Evolutionary conservation across 2,329 filamentous ascomycete species (phyloP).

Genomic region (Fusarium oxysporum): DNA sequence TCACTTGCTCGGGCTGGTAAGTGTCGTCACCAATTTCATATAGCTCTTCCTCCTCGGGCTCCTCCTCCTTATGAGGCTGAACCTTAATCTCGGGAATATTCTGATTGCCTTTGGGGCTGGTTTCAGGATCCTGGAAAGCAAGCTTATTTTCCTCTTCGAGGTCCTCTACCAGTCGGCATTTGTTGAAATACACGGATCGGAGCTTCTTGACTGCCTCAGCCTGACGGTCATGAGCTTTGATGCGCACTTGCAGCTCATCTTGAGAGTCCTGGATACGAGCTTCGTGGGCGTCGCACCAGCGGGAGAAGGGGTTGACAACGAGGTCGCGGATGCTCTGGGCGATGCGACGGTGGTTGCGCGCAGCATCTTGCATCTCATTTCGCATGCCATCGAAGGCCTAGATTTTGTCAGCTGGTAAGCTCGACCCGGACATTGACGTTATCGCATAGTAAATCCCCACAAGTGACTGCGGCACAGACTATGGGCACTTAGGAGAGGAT

Average conservation of each 20-base stretch:
- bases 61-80: conserved; percentile 71
- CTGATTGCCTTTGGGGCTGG: conserved; percentile 70
- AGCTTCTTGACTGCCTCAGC: conserved; percentile 91
- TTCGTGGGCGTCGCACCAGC: conserved; percentile 97
- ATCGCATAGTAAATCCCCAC: conserved; percentile 8
- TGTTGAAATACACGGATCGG: conserved; percentile 97
- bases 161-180: conserved; percentile 95
- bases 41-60: conserved; percentile 82
- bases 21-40: conserved; percentile 92
- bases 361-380: conserved; percentile 89
- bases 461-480: conserved; percentile 1
- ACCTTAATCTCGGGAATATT: conserved; percentile 89
- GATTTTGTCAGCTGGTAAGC: conserved; percentile 32
- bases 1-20: conserved; percentile 87
- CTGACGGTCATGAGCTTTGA: conserved; percentile 94
- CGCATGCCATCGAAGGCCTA: conserved; percentile 95
- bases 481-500: background rate
- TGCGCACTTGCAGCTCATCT: conserved; percentile 89
- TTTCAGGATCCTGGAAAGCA: conserved; percentile 89
- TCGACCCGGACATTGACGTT: background rate
- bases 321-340: conserved; percentile 96
- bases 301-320: conserved; percentile 91
- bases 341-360: conserved; percentile 93
- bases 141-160: conserved; percentile 98
- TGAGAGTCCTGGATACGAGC: conserved; percentile 91